Evolutionary conservation across 2,329 filamentous ascomycete species (phyloP), one percentile per base, ranked within the genome.

Genomic region (Paecilomyces fulvus): DNA sequence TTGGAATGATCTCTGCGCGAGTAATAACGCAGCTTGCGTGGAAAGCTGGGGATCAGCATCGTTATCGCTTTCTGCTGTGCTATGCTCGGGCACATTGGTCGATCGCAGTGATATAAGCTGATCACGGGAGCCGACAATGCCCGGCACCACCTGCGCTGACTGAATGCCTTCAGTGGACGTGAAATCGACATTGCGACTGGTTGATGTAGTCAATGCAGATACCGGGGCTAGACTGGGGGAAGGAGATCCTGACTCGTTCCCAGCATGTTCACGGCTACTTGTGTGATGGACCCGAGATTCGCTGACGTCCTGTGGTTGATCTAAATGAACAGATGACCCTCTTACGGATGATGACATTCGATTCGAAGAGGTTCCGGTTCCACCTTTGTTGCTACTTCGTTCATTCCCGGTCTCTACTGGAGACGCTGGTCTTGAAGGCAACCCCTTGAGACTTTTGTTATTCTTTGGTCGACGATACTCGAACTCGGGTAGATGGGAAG

Each of bases 1-100:
- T 52, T 74, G 71, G 28, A 75, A 73, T 1, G 70, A 72, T 30
- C 63, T 68, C 55, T 74, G 73, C 6, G 73, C 73, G 43, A 69
- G 67, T 1, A 68, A 56, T 23, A 75, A 58, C 14, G 73, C 73
- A 23, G 70, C 71, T 56, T 76, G 74, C 0, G 74, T 76, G 0
- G 73, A 75, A 25, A 75, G 62, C 11, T 72, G 65, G 4, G 64
- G 61, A 31, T 73, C 72, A 4, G 62, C 61, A 50, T 63, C 67
- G 30, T 65, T 61, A 6, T 58, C 58, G 12, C 59, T 59, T 30
- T 60, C 31, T 10, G 61, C 63, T 3, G 63, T 55, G 49, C 61
- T 56, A 30, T 53, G 61, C 52, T 68, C 69, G 8, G 64, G 66
- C 31, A 70, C 58, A 17, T 67, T 65, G 4, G 73, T 75, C 7